Conservation (phyloP, 441 rosid species). For the Kokia cookei region DNA sequence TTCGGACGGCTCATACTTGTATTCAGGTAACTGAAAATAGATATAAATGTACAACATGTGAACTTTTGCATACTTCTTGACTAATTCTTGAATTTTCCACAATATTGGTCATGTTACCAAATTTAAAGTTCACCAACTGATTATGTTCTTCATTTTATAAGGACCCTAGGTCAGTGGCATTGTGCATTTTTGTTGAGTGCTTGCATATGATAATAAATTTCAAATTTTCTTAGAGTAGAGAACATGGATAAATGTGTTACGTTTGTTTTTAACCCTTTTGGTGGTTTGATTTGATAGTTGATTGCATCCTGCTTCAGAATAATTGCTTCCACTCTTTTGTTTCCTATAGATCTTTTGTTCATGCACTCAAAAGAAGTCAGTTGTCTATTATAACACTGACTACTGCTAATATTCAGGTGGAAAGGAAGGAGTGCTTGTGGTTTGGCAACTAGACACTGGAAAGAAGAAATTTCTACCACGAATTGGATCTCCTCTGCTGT, state of each 20-base stretch:
- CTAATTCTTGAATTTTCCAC: background rate
- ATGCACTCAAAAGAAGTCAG: background rate
- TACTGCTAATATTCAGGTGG: constrained; percentile 56
- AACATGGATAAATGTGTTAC: background rate
- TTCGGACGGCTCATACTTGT: constrained; percentile 89
- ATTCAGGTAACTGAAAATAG: constrained; percentile 52
- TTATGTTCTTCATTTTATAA: background rate
- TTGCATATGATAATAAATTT: background rate
- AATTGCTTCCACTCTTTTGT: background rate
- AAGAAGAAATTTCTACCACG: constrained; percentile 94
- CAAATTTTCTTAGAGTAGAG: background rate
- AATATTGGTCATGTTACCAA: background rate
- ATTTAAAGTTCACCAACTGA: background rate
- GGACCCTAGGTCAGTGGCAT: background rate
- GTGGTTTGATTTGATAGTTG: background rate
- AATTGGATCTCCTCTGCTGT: constrained; percentile 85
- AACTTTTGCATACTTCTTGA: background rate
- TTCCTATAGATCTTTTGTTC: background rate
- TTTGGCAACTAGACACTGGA: constrained; percentile 97
- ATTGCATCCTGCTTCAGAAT: background rate
- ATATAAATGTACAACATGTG: background rate
- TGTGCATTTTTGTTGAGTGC: background rate
- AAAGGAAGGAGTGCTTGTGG: constrained; percentile 97
- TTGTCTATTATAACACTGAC: background rate
- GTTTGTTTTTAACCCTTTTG: background rate